Evolutionary conservation across 2,329 filamentous ascomycete genomes (phyloP).

Genomic region (Aspergillus fructus): DNA sequence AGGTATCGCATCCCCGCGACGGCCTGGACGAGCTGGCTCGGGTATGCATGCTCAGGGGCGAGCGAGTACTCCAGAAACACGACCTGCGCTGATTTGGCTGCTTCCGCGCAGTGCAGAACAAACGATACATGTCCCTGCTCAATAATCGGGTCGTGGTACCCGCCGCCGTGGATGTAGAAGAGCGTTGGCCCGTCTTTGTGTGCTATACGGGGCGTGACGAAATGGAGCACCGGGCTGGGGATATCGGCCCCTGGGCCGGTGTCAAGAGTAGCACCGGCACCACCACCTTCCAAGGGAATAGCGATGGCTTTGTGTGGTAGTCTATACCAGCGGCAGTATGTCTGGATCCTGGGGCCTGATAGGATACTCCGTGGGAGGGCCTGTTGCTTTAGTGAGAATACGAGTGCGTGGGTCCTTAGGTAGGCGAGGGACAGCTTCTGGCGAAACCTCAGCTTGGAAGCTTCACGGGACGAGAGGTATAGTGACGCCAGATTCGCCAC

Average conservation of each 20-base stretch:
- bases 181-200: neutral
- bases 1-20: neutral
- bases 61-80: neutral
- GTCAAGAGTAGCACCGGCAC: neutral
- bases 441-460: neutral
- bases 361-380: neutral
- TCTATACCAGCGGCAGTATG: neutral
- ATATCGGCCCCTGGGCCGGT: neutral
- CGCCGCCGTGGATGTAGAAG: neutral
- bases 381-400: neutral
- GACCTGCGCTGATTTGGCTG: neutral
- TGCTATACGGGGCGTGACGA: neutral
- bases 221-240: neutral
- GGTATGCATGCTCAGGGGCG: neutral
- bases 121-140: neutral
- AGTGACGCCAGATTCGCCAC: neutral
- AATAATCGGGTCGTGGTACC: neutral
- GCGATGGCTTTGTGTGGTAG: neutral
- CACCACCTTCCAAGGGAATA: too few species aligned
- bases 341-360: neutral
- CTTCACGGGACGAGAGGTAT: neutral
- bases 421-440: neutral
- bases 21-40: neutral
- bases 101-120: neutral
- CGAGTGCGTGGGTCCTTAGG: neutral